Percentiles rank a stretch among this genome's conserved stretches.
Conservation (phyloP, 495 filamentous ascomycete genomes). For the Lasiosphaeris hirsuta region DNA sequence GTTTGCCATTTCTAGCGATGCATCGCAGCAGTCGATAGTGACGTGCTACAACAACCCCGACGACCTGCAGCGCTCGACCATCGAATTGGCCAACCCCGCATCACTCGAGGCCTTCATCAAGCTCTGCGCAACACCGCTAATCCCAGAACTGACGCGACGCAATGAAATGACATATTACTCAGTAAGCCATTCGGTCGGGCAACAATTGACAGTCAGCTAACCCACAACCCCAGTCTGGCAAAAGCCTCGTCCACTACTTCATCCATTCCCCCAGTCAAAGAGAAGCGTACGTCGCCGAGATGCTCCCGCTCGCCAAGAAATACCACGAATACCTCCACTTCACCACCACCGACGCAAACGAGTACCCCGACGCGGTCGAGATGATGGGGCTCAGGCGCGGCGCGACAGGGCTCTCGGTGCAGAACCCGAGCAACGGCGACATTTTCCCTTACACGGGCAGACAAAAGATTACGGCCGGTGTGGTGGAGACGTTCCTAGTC, state of each 20-base stretch:
- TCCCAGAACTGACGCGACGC: constrained; percentile 43
- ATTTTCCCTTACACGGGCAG: constrained; percentile 36
- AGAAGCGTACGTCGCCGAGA: constrained; percentile 27
- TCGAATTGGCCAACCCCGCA: constrained; percentile 27
- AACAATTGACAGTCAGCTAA: background rate
- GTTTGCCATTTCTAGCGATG: constrained; percentile 35
- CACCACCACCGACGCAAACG: constrained; percentile 42
- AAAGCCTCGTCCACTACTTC: constrained; percentile 49
- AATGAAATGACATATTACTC: constrained; percentile 42
- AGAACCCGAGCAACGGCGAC: constrained; percentile 42
- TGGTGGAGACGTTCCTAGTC: constrained; percentile 40
- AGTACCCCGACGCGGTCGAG: constrained; percentile 45
- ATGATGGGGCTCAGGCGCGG: constrained; percentile 34
- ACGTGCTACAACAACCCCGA: constrained; percentile 43
- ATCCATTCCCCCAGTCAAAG: constrained; percentile 20
- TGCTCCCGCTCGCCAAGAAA: constrained; percentile 45
- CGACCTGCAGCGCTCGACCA: constrained; percentile 30
- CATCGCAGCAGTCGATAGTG: constrained; percentile 21
- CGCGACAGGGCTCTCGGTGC: constrained; percentile 35
- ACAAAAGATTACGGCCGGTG: constrained; percentile 30
- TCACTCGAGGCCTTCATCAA: constrained; percentile 38
- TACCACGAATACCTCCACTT: constrained; percentile 48
- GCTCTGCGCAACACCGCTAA: constrained; percentile 32
- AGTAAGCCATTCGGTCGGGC: constrained; percentile 21
- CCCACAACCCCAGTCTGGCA: constrained; percentile 32